Base-by-base conservation (phyloP, 176 grass and related monocot species). In the Secale cereale region DNA sequence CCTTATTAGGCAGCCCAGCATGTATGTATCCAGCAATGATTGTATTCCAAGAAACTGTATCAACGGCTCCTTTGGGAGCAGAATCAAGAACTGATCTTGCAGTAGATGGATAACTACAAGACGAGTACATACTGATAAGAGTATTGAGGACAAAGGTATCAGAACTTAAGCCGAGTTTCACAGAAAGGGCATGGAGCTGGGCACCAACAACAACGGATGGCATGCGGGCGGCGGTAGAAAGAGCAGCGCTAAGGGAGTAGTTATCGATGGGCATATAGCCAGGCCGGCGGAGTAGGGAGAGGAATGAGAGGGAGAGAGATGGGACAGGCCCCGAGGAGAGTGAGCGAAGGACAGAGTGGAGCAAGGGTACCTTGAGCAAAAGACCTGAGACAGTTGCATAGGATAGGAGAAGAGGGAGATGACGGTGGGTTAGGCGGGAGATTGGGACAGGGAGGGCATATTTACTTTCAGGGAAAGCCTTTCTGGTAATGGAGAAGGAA, bases 1-100 rank as follows among this genome's bases (percentile, higher is more conserved):
- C 89, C 45, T 87, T 90, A 57, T 81, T 85, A 65, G 88, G 91
- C 75, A 93, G 59, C 13, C 89, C 88, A 79, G 78, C 64, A 79
- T 79, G 87, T 70, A 89, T 16, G 78, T 91, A 98, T 65, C 93
- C 93, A 26, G 89, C 87, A 62, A 95, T 90, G 81, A 98, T 81
- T 65, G 89, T 98, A 80, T 95, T 95, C 96, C 96, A 95, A 43
- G 93, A 94, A 83, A 98, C 87, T 17, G 75, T 81, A 76, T 98
- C 96, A 30, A 80, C 83, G n/a, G 81, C 77, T 37, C 93, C 81
- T 30, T 46, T 66, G 9, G 79, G 61, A 80, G 93, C 85, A 67
- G 63, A 85, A 86, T 95, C 73, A 79, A 95, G 89, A 85, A 95
- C 91, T 70, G 77, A 65, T 70, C 85, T 93, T 80, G 93, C 91